Percentiles rank a stretch among this genome's conserved stretches.
Conservation (phyloP, 192 early-diverging fungal species). For the Diversispora epigaea region DNA sequence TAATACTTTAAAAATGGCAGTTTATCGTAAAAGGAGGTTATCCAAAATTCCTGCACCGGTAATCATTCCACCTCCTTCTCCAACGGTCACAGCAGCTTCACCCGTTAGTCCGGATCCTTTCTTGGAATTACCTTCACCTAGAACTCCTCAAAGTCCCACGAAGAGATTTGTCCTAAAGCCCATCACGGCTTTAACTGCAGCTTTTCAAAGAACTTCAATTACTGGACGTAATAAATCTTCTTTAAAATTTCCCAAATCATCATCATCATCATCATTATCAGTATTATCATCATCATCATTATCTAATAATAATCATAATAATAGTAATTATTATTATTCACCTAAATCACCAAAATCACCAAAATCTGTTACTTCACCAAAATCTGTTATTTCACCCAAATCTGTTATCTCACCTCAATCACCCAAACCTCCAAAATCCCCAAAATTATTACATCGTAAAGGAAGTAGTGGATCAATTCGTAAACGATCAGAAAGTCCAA, state of each 20-base stretch:
- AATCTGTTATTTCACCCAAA: constrained; percentile 3
- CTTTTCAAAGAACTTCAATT: constrained; percentile 14
- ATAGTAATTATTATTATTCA: not conserved
- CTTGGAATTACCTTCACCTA: not conserved
- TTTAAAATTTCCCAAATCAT: constrained; percentile 18
- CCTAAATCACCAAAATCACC: not conserved
- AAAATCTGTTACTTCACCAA: not conserved
- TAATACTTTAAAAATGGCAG: too few relatives aligned
- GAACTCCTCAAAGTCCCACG: constrained; percentile 12
- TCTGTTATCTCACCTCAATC: not conserved
- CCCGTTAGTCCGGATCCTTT: constrained; percentile 14
- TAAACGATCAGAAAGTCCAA: constrained; percentile 25
- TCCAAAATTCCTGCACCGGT: constrained; percentile 22
- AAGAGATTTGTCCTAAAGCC: constrained; percentile 27
- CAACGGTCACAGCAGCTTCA: not conserved
- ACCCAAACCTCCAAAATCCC: constrained; percentile 27
- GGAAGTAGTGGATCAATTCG: constrained; percentile 20
- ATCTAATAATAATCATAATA: not conserved
- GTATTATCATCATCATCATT: too few relatives aligned
- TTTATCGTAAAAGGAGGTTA: constrained; percentile 25
- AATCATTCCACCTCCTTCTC: constrained; percentile 16
- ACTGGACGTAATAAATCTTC: constrained; percentile 1
- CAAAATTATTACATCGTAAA: constrained; percentile 29
- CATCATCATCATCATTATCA: not conserved
- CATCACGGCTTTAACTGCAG: constrained; percentile 21